Conservation (phyloP, 495 filamentous ascomycete genomes). For the Penicillium argentinense region DNA sequence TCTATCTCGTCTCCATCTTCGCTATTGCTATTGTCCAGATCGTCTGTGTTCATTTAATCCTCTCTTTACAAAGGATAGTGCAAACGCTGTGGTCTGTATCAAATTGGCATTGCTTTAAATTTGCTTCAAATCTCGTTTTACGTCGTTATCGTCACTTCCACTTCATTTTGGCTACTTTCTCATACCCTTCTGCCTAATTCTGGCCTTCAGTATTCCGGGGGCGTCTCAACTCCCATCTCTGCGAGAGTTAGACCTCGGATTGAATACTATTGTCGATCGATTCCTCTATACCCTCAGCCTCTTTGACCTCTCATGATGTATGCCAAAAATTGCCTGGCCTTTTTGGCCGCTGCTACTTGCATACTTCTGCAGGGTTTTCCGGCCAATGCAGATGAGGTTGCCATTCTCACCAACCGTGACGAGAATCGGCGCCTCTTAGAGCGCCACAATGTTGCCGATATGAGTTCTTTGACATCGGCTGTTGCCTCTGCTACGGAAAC, state of each 20-base stretch:
- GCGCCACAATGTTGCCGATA: slow-evolving; percentile 1
- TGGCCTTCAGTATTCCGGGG: not conserved
- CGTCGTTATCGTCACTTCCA: not conserved
- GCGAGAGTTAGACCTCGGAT: not conserved
- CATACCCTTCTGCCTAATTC: not conserved
- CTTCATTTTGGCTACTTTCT: not conserved
- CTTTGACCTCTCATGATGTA: slow-evolving; percentile 13
- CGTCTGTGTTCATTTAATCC: not conserved
- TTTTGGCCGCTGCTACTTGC: slow-evolving; percentile 18
- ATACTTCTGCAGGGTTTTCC: slow-evolving; percentile 10
- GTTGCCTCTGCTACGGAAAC: slow-evolving; percentile 2
- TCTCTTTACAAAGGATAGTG: not conserved
- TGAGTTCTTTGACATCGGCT: slow-evolving; percentile 9
- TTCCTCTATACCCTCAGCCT: not conserved
- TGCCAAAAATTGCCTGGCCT: slow-evolving; percentile 10
- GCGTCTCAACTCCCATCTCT: not conserved
- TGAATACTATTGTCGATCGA: not conserved
- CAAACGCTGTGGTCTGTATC: not conserved
- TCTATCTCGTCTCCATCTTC: slow-evolving; percentile 1
- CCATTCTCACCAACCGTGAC: not conserved
- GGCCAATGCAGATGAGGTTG: slow-evolving; percentile 9
- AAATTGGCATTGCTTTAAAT: not conserved
- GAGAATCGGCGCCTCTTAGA: slow-evolving; percentile 1
- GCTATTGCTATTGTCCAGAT: not conserved
- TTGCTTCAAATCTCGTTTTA: not conserved